A percentile compares a stretch with the other conserved stretches of the same genome.
These are phyloP conservation scores for Colletotrichum sp. DNA, from an alignment of 2,329 filamentous ascomycete species.

Conservation along the genomic window DNA sequence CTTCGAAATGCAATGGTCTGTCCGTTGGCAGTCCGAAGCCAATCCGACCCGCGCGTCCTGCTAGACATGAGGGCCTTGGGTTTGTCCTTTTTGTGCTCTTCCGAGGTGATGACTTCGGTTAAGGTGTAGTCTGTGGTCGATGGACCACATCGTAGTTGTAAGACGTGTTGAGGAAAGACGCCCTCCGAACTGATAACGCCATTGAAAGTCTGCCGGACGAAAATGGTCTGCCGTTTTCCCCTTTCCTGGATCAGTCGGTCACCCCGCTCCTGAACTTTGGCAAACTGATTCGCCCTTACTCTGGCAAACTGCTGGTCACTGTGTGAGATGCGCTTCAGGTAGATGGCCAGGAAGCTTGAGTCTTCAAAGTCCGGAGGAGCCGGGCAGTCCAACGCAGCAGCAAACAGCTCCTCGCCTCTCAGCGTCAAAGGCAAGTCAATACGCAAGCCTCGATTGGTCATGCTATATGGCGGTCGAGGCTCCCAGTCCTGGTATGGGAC, in stretches of 20 bases:
- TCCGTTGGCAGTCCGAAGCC: not conserved
- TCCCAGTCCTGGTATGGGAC: not conserved
- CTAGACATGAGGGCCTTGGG: not conserved
- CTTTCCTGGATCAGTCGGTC: accelerated
- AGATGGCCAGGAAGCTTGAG: not conserved
- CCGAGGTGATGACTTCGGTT: not conserved
- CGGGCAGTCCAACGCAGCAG: not conserved
- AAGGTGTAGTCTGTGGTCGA: not conserved
- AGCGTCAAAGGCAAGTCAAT: not conserved
- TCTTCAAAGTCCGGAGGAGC: not conserved
- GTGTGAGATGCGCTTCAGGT: not conserved
- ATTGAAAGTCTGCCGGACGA: not conserved
- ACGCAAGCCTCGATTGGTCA: not conserved
- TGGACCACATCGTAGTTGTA: not conserved
- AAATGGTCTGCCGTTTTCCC: not conserved
- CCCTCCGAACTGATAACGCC: not conserved
- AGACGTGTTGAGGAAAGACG: not conserved
- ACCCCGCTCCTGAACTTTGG: not conserved
- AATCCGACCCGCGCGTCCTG: not conserved
- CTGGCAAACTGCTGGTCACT: not conserved
- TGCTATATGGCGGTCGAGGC: not conserved
- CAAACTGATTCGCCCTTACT: not conserved
- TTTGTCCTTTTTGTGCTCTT: not conserved
- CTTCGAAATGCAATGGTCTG: not conserved
- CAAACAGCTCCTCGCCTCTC: not conserved